Base-by-base conservation (phyloP, 345 rosid genomes). In the Lenwebbia sp. region DNA sequence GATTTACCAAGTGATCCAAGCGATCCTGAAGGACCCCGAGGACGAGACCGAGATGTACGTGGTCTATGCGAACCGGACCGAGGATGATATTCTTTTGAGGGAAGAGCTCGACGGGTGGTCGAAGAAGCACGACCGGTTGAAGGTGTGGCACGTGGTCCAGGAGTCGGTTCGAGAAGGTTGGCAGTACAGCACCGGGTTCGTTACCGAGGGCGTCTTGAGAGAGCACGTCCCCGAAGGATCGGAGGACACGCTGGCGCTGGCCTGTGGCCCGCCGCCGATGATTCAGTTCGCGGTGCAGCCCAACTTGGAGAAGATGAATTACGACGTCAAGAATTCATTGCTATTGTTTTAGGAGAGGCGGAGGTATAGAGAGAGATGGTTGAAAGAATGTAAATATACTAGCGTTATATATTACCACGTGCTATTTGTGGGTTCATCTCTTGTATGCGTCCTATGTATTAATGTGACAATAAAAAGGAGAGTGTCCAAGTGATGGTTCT, bases 261-360 rank as follows among this genome's bases (percentile, higher is more conserved):
- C 96, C 2, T 97, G 99, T 23, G 99, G 99, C 28, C 99, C 99
- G 6, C 99, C 99, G 4, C 98, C 98, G 13, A 97, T 97, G 99
- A 95, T 97, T 85, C 96, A 97, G 86, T 97, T 94, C 25, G 96
- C 98, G 1, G 95, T 96, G 89, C 98, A 94, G 88, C 99, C 99
- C 1, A 94, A 93, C 91, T 88, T 97, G 88, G 99, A 96, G 93
- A 97, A 97, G 92, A 90, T 96, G 98, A 94, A 94, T 13, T 96
- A 94, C 84, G 91, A 94, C 83, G 83, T 90, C 85, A 93, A 95
- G 92, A 88, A 92, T 86, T 93, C 95, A 25, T 87, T 96, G 86
- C 88, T 97, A 84, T 86, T 95, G 85, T 97, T 97, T 78, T 97
- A 92, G 86, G 75, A 10, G 19, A 26, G 47, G 50, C 60, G 23